Conservation (phyloP, 805 yeast species). For the Candida verbasci region DNA sequence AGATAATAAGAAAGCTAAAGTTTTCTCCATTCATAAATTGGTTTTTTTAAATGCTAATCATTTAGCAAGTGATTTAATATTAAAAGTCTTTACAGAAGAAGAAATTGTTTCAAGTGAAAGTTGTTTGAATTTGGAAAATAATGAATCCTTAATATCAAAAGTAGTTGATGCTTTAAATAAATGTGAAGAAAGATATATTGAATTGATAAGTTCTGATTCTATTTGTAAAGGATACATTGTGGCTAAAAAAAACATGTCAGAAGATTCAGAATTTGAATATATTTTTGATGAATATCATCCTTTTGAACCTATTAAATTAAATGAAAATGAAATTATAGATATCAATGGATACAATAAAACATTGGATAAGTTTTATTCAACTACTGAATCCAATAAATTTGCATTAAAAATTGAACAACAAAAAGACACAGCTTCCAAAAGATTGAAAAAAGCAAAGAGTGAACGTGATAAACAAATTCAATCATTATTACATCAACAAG, state of each 20-base stretch:
- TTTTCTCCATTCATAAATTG: constrained; percentile 63
- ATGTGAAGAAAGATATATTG: constrained; percentile 42
- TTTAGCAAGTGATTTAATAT: constrained; percentile 74
- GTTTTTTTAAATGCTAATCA: constrained; percentile 66
- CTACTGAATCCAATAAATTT: constrained; percentile 76
- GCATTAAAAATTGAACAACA: constrained; percentile 72
- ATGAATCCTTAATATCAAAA: constrained; percentile 23
- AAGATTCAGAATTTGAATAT: constrained; percentile 36
- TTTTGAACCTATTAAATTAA: constrained; percentile 47
- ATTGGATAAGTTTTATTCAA: constrained; percentile 78
- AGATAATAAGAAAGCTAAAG: constrained; percentile 38
- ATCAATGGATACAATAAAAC: constrained; percentile 70
- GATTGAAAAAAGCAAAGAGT: constrained; percentile 67
- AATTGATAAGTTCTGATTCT: constrained; percentile 30
- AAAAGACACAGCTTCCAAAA: constrained; percentile 67
- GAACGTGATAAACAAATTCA: constrained; percentile 72
- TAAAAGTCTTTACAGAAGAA: constrained; percentile 45
- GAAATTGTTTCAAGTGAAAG: constrained; percentile 45
- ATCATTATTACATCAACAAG: constrained; percentile 59
- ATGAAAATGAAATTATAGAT: constrained; percentile 34
- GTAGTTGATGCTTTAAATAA: constrained; percentile 40
- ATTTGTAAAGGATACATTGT: constrained; percentile 57
- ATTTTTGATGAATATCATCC: constrained; percentile 70
- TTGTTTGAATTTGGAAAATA: constrained; percentile 23
- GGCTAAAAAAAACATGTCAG: constrained; percentile 47